These are phyloP conservation scores for Plasmodium adleri DNA, from an alignment of 169 alveolate species.

Conservation along the genomic window DNA sequence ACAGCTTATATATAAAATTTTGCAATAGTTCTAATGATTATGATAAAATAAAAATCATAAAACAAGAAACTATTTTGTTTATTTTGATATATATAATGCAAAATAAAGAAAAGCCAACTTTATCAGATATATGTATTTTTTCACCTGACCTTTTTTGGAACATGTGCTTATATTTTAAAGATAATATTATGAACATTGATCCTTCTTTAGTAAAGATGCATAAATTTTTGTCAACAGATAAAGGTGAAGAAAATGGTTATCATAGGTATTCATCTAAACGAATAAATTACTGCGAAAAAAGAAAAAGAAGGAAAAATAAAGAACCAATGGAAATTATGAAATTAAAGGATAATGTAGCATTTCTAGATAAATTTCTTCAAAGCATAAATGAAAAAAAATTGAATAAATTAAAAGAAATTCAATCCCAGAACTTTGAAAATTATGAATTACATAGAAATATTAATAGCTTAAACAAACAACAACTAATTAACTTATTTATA, in stretches of 20 bases:
- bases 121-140: constrained; percentile 45
- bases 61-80: constrained; percentile 25
- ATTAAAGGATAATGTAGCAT: constrained; percentile 45
- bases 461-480: constrained; percentile 33
- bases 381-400: constrained; percentile 40
- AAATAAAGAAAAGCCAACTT: constrained; percentile 18
- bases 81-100: constrained; percentile 35
- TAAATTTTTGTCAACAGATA: background rate
- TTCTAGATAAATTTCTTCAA: constrained; percentile 61
- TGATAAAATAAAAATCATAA: constrained; percentile 57
- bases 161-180: constrained; percentile 41
- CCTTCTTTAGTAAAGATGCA: constrained; percentile 20
- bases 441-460: constrained; percentile 45
- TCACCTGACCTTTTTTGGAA: constrained; percentile 67
- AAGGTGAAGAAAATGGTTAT: background rate
- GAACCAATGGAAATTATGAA: constrained; percentile 58
- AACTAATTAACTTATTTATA: constrained; percentile 40
- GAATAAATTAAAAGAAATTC: constrained; percentile 27
- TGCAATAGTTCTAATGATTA: constrained; percentile 22
- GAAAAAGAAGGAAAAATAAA: constrained; percentile 3
- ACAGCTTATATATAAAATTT: constrained; percentile 45
- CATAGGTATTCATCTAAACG: background rate
- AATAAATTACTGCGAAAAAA: background rate
- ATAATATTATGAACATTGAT: constrained; percentile 23
- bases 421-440: constrained; percentile 31